Evolutionary conservation across 2,329 filamentous ascomycete genomes (phyloP), one percentile per base, ranked within the genome.

Genomic region (Pyricularia sp.): DNA sequence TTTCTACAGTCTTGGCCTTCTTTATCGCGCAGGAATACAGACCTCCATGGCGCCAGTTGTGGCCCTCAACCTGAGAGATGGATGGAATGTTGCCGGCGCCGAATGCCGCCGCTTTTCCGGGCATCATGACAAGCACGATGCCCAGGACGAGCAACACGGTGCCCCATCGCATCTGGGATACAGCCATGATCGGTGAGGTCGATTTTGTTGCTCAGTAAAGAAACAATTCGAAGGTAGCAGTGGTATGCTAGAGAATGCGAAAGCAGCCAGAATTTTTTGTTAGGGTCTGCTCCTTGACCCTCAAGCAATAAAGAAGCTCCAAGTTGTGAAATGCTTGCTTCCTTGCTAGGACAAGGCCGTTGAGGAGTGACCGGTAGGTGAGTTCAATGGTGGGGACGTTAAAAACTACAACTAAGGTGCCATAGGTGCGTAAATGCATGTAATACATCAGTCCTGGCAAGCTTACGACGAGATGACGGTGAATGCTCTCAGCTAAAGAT

Each of bases 11-110:
- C 33, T 28, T 28, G 40, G 19, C 26, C 12, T 35, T 24, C 26
- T 59, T 13, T 3, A 35, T 19, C 13, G 28, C 16, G 33, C 30
- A 31, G 4, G 9, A 30, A 24, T 22, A 19, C 16, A 13, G n/a
- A 83, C 84, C 84, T 75, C 86, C 86, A 80, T 89, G 86, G 60
- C 86, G 82, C 82, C 85, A 89, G 73, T 89, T 89, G 73, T 83
- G 79, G 19, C 87, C 87, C 72, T 89, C 87, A 64, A 88, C 82
- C 75, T 86, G 77, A 19, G 77, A 77, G 68, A 86, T 86, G 24
- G 83, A 86, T n/a, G 87, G 87, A 67, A 89, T 89, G 71, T 89
- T 89, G 65, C 87, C 87, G 40, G 87, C 87, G 30, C 87, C 87
- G 72, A 89, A 89, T 4, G 87, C 87, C 26, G 78, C 78, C 2